phyloP scores from a whole-genome alignment of 225 moss, liverwort and hornwort species.

The Ulota crispa region DNA sequence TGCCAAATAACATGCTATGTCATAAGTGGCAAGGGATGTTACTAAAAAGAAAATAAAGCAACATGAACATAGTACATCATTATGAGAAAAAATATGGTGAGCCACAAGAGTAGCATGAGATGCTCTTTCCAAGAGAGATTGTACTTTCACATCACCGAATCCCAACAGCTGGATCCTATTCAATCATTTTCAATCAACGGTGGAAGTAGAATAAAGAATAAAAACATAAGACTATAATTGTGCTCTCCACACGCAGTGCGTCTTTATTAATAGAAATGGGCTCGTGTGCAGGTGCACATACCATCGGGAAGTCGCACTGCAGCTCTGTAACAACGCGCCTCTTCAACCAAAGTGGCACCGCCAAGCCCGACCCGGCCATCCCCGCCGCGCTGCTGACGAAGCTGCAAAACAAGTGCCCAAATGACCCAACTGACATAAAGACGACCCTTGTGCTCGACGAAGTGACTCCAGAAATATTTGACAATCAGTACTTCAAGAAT shows the following conservation, averaged over 20 bases:
- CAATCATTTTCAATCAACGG: neutral
- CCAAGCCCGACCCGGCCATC: slow-evolving; percentile 65
- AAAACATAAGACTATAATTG: too few species aligned
- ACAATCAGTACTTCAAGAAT: slow-evolving; percentile 69
- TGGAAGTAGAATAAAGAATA: too few species aligned
- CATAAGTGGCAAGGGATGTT: neutral
- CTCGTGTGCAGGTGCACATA: slow-evolving; percentile 64
- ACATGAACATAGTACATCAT: neutral
- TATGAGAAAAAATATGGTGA: neutral
- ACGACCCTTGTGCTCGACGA: slow-evolving; percentile 49
- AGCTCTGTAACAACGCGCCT: slow-evolving; percentile 45
- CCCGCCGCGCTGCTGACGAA: slow-evolving; percentile 35
- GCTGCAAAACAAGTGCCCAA: slow-evolving; percentile 50
- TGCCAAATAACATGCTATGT: neutral
- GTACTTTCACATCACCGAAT: neutral
- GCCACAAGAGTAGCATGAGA: neutral
- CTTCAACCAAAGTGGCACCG: slow-evolving; percentile 62
- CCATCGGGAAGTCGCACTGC: slow-evolving; percentile 67
- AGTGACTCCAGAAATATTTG: slow-evolving; percentile 43
- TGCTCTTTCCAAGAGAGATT: neutral
- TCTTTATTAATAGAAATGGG: neutral
- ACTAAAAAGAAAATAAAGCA: neutral
- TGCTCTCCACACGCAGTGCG: neutral
- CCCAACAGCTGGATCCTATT: neutral
- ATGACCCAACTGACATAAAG: slow-evolving; percentile 14